Evolutionary conservation across 2,329 filamentous ascomycete species (phyloP), one percentile per base, ranked within the genome.

Genomic region (Calonectria hongkongensis): DNA sequence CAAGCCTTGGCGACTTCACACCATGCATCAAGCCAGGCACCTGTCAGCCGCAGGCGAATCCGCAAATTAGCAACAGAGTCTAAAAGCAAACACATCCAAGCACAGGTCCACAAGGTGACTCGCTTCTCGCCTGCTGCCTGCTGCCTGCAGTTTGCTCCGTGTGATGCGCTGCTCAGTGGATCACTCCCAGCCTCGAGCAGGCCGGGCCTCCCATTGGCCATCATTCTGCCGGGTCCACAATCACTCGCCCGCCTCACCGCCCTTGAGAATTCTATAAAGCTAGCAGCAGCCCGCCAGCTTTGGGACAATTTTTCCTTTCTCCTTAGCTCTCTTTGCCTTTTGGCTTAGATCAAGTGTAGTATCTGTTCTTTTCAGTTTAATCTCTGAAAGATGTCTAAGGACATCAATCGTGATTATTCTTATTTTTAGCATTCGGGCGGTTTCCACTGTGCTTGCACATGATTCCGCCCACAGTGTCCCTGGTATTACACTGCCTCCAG

Each of bases 321-420:
- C 82, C 77, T 82, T 80, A 85, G 83, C 83, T 85, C 83, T 85
- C 83, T 85, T 85, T 85, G 83, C 83, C 87, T 87, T 88, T 89
- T 91, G 89, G 91, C 91, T 94, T 94, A 94, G 93, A 95, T 95
- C 93, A 95, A 94, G 93, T 95, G 93, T 94, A 95, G 93, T 95
- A 95, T 94, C 93, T 95, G 93, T 95, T 95, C 93, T 95, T 95
- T 94, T 94, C 92, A 96, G 94, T 95, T 95, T 96, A 95, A 95
- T 95, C 92, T 93, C 94, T 95, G 93, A 93, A 94, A 95, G 89
- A 89, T 88, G 88, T 89, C 92, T 91, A 94, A 87, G 88, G 91
- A 88, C 88, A 87, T 88, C 88, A 91, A 90, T 89, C 88, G 88
- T 91, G 92, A 94, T 96, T 95, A 94, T 91, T 91, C 92, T 89